A percentile compares a stretch with the other conserved stretches of the same genome.
Evolutionary conservation across 148 eudicot genomes (phyloP).

Genomic region (Camellia sinensis): DNA sequence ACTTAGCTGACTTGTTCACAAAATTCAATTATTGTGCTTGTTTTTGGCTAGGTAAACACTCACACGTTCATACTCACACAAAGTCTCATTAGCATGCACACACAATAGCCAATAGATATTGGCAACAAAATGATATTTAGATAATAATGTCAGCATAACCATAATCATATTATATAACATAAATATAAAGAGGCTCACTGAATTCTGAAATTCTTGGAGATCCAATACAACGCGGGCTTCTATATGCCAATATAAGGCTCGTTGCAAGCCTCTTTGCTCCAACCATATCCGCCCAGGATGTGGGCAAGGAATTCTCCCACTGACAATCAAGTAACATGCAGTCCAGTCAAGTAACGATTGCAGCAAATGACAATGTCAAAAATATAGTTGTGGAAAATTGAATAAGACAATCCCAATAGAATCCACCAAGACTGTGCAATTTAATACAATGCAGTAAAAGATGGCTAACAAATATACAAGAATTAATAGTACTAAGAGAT

Average conservation of each 20-base stretch:
- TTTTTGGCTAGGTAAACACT: neutral
- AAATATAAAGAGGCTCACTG: slow-evolving; percentile 47
- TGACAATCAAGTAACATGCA: slow-evolving; percentile 30
- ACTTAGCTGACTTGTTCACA: neutral
- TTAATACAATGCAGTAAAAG: neutral
- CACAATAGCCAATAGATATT: neutral
- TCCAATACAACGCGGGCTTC: slow-evolving; percentile 98
- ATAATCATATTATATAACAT: slow-evolving; percentile 1
- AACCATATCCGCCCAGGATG: slow-evolving; percentile 96
- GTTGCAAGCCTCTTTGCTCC: slow-evolving; percentile 93
- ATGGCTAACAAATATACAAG: neutral
- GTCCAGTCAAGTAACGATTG: neutral
- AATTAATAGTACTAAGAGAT: neutral
- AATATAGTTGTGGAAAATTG: neutral
- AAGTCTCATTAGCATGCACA: neutral
- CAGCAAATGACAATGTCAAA: neutral
- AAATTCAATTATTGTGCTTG: neutral
- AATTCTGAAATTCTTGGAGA: slow-evolving; percentile 69
- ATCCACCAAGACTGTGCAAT: neutral
- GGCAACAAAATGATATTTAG: neutral
- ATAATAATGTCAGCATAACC: neutral
- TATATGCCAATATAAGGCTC: slow-evolving; percentile 95
- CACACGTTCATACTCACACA: too few relatives aligned
- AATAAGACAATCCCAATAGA: neutral
- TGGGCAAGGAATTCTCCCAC: slow-evolving; percentile 91